Evolutionary conservation across 2,329 filamentous ascomycete genomes (phyloP).

Genomic region (Hypoxylon sp.): DNA sequence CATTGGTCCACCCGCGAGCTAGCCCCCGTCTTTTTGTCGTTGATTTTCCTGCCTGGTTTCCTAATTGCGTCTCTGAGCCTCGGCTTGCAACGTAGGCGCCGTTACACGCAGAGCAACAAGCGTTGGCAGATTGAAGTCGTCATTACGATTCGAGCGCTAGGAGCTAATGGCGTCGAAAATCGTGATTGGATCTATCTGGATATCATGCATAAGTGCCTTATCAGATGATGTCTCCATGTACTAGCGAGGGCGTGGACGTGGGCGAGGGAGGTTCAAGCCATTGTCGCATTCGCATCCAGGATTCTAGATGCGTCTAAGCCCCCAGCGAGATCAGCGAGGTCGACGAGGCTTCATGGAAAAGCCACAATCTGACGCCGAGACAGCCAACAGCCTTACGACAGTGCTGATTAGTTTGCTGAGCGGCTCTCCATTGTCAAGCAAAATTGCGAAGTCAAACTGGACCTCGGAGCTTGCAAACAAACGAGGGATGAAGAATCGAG

Average conservation of each 20-base stretch:
- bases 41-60: conserved; percentile 25
- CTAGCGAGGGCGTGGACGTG: not conserved
- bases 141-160: conserved; percentile 5
- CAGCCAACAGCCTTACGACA: conserved; percentile 1
- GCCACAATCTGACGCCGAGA: conserved; percentile 1
- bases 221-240: conserved; percentile 10
- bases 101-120: conserved; percentile 12
- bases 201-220: conserved; percentile 13
- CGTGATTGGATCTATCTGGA: conserved; percentile 10
- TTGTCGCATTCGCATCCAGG: conserved; percentile 17
- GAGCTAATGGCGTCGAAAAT: conserved; percentile 3
- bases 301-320: not conserved
- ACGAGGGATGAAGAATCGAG: too few species aligned
- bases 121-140: conserved; percentile 3
- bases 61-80: conserved; percentile 25
- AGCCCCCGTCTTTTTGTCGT: conserved; percentile 28
- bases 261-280: not conserved
- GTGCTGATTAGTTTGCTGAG: conserved; percentile 7
- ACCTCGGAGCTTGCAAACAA: too few species aligned
- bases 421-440: conserved; percentile 7
- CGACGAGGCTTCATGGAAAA: conserved; percentile 1
- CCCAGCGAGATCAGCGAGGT: not conserved
- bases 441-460: too few species aligned
- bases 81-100: conserved; percentile 37
- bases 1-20: conserved; percentile 19